Evolutionary conservation across 2,329 filamentous ascomycete species (phyloP).

Genomic region (Annulohypoxylon truncatum): DNA sequence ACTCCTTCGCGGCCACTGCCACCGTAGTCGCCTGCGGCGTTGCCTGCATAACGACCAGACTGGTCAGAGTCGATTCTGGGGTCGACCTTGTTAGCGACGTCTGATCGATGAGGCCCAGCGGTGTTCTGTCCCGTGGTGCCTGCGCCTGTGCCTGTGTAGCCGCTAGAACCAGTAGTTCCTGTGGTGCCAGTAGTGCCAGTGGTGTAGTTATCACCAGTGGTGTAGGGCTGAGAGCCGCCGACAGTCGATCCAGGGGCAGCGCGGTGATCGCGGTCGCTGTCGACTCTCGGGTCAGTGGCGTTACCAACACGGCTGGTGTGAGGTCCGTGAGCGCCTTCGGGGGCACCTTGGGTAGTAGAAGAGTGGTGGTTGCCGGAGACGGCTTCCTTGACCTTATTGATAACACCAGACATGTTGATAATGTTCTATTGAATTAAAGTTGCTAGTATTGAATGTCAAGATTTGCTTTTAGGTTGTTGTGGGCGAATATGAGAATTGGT

Average conservation of each 20-base stretch:
- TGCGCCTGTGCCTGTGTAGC: not conserved
- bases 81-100: constrained; percentile 63
- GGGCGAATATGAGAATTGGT: not conserved
- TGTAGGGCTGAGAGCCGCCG: constrained; percentile 42
- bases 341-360: constrained; percentile 41
- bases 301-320: constrained; percentile 46
- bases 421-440: not conserved
- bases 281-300: constrained; percentile 51
- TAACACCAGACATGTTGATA: constrained; percentile 63
- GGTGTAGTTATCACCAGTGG: constrained; percentile 41
- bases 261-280: constrained; percentile 51
- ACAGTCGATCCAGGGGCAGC: constrained; percentile 44
- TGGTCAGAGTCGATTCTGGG: constrained; percentile 67
- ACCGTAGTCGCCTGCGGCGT: constrained; percentile 46
- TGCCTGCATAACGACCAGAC: constrained; percentile 43
- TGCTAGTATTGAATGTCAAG: constrained; percentile 18
- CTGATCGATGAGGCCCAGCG: constrained; percentile 60
- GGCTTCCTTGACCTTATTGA: constrained; percentile 71
- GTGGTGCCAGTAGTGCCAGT: constrained; percentile 14
- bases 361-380: constrained; percentile 58
- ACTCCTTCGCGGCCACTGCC: constrained; percentile 50
- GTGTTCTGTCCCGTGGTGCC: constrained; percentile 39
- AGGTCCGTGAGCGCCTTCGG: constrained; percentile 50
- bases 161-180: not conserved
- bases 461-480: constrained; percentile 18